phyloP scores from a whole-genome alignment of 306 rosid genomes.

The Quercus robur region DNA sequence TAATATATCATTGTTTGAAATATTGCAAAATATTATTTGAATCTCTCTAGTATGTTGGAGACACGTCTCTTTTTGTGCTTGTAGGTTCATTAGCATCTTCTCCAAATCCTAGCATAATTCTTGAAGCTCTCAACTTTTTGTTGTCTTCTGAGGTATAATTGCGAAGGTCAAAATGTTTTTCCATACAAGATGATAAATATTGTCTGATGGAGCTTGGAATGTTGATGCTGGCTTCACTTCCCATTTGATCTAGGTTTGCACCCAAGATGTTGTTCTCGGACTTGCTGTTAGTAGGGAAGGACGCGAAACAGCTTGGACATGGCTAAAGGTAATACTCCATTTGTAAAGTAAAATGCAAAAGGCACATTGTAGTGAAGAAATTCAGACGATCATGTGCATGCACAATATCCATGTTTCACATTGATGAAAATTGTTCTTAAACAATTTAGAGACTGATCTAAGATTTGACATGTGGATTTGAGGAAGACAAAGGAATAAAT shows the following conservation, averaged over 20 bases:
- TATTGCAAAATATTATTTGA: not conserved
- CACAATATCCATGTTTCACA: too few relatives aligned
- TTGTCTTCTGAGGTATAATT: slow-evolving; percentile 34
- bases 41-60: not conserved
- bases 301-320: slow-evolving; percentile 78
- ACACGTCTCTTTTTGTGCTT: not conserved
- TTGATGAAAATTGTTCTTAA: too few relatives aligned
- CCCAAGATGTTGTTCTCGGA: slow-evolving; percentile 80
- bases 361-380: too few relatives aligned
- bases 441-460: too few relatives aligned
- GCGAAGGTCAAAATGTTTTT: slow-evolving; percentile 2
- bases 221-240: slow-evolving; percentile 14
- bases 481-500: too few relatives aligned
- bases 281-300: slow-evolving; percentile 56
- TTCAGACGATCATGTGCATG: too few relatives aligned
- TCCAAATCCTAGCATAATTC: slow-evolving; percentile 36
- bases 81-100: slow-evolving; percentile 41
- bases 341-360: not conserved
- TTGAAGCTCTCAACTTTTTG: slow-evolving; percentile 49
- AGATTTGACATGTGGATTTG: too few relatives aligned
- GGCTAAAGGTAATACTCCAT: slow-evolving; percentile 66
- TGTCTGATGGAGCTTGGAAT: slow-evolving; percentile 19
- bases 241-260: slow-evolving; percentile 57
- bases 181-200: slow-evolving; percentile 1
- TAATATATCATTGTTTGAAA: not conserved